Evolutionary conservation across 371 early-diverging fungal genomes (phyloP), one percentile per base, ranked within the genome.

Genomic region (Saksenaea vasiformis): DNA sequence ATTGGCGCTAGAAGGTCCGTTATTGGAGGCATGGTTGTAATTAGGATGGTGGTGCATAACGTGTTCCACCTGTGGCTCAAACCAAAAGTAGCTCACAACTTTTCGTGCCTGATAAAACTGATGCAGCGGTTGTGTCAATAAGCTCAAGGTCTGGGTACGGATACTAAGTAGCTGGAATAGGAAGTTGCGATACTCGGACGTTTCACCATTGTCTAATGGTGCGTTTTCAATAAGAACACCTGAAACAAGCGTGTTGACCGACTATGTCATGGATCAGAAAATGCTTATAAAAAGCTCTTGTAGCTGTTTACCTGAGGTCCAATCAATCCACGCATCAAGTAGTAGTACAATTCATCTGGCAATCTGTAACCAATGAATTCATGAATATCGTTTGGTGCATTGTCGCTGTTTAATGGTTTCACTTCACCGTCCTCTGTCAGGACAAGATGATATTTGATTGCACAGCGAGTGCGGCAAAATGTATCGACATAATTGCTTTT

Each of bases 201-300:
- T 87, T 71, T 94, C 93, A 15, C 94, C 93, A 65, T 90, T 91
- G 70, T 93, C 91, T 13, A 92, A 68, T 1, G 94, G 94, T 37
- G 91, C 81, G 27, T 79, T 86, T 67, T 93, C 93, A 24, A 86
- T 82, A 60, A 90, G 71, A 14, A 85, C 79, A 9, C 93, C 92
- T 1, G 87, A 86, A 1, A 87, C 82, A 2, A 93, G 72, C 22
- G 84, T 83, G 60, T 86, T 91, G 71, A 91, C 70, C 14, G 84
- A 80, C 71, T 83, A 44, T 37, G 65, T 65, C 9, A 65, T 26
- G 43, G 22, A 36, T 41, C 10, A 19, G 60, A 17, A 56, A 55
- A 5, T 27, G 27, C 44, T 15, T 34, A 19, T 36, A 54, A 44
- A 2, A 22, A 51, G 22, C 22, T 4, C 35, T 10, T 43, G 19